Evolutionary conservation across 2,329 filamentous ascomycete species (phyloP).

Genomic region (Diaporthe australafricana): DNA sequence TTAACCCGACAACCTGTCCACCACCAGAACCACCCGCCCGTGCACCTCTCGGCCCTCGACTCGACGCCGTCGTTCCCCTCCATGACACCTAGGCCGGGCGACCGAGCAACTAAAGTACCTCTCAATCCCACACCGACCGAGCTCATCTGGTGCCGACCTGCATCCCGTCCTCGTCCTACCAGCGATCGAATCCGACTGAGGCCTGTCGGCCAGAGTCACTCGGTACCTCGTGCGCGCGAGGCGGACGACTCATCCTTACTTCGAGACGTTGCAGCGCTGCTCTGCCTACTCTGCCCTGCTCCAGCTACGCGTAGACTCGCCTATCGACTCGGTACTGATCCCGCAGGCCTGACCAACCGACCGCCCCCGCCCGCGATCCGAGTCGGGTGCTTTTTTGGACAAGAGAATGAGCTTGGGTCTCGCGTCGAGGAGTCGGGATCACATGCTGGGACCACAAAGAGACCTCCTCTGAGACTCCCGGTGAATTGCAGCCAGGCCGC

Average conservation of each 20-base stretch:
- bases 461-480: slow-evolving; percentile 25
- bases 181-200: slow-evolving; percentile 1
- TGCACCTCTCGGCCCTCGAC: slow-evolving; percentile 19
- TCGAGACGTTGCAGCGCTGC: background rate
- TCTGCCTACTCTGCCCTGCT: too few relatives aligned
- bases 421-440: slow-evolving; percentile 33
- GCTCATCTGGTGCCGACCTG: background rate
- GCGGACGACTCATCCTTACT: background rate
- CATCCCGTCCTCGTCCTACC: background rate
- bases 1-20: slow-evolving; percentile 33
- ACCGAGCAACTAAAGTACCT: background rate
- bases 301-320: background rate
- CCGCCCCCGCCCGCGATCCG: slow-evolving; percentile 14
- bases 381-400: slow-evolving; percentile 26
- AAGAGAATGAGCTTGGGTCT: slow-evolving; percentile 37
- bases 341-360: background rate
- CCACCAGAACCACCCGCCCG: slow-evolving; percentile 20
- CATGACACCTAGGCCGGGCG: slow-evolving; percentile 7
- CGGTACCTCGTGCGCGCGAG: slow-evolving; percentile 13
- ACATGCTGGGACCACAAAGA: slow-evolving; percentile 36
- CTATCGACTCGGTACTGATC: background rate
- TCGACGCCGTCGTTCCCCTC: background rate
- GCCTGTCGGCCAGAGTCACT: background rate
- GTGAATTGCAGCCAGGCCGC: slow-evolving; percentile 7
- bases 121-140: background rate